These are phyloP conservation scores for Sporobolus alterniflorus DNA, from an alignment of 202 grass and related monocot species.

Conservation along the genomic window DNA sequence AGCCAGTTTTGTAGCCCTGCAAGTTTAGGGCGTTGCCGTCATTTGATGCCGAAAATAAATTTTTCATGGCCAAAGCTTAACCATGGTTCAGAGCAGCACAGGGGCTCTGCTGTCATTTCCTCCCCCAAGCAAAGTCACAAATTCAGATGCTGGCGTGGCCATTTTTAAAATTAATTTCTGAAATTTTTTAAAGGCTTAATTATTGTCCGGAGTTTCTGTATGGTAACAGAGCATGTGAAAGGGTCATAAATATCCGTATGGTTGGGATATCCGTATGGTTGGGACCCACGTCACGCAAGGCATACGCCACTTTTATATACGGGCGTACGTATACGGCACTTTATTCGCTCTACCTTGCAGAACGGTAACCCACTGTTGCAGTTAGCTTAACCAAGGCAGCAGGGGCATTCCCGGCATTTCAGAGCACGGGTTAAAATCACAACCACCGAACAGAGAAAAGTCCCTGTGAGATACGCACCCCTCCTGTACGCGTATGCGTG, in stretches of 20 bases:
- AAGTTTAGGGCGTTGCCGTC: slow-evolving; percentile 34
- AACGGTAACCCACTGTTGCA: background rate
- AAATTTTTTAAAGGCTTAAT: background rate
- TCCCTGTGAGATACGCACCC: slow-evolving; percentile 8
- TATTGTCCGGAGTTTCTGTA: background rate
- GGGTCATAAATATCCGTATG: background rate
- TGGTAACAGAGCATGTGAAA: background rate
- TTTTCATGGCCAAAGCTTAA: slow-evolving; percentile 16
- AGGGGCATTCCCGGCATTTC: slow-evolving; percentile 6
- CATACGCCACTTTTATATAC: slow-evolving; percentile 18
- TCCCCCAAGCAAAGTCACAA: slow-evolving; percentile 1
- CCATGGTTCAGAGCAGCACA: slow-evolving; percentile 11
- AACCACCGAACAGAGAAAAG: slow-evolving; percentile 29
- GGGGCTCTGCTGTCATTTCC: slow-evolving; percentile 19
- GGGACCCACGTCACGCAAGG: slow-evolving; percentile 7
- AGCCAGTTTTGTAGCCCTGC: slow-evolving; percentile 6
- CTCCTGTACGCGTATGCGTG: slow-evolving; percentile 18
- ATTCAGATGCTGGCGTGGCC: background rate
- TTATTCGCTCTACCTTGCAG: slow-evolving; percentile 12
- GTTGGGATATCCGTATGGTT: background rate
- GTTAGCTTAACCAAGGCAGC: slow-evolving; percentile 20
- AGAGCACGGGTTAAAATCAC: slow-evolving; percentile 28
- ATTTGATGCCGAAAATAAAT: slow-evolving; percentile 40
- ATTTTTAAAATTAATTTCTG: background rate
- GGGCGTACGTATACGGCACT: slow-evolving; percentile 23